These are phyloP conservation scores for Umbellularia californica DNA, from an alignment of 164 flowering plant genomes.

Conservation along the genomic window DNA sequence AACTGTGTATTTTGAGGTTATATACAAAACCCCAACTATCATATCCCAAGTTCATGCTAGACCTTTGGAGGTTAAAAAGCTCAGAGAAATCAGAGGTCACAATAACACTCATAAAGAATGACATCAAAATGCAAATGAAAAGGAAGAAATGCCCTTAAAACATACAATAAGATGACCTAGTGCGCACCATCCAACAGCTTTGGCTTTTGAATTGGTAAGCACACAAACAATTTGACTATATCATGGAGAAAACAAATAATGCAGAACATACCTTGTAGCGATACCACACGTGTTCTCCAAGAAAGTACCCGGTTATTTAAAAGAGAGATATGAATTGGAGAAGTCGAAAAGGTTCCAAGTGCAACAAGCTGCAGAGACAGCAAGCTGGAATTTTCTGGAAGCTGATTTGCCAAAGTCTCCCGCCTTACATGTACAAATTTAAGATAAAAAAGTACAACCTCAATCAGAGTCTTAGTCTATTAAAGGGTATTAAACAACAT, in stretches of 20 bases:
- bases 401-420: slow-evolving; percentile 29
- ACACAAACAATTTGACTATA: not conserved
- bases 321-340: slow-evolving; percentile 56
- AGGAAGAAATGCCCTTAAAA: not conserved
- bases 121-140: not conserved
- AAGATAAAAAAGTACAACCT: not conserved
- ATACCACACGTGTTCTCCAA: slow-evolving; percentile 73
- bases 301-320: slow-evolving; percentile 47
- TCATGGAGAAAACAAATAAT: not conserved
- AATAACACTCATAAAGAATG: not conserved
- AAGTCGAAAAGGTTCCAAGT: slow-evolving; percentile 50
- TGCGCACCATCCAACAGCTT: slow-evolving; percentile 1
- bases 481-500: not conserved
- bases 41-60: not conserved
- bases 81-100: too few species aligned
- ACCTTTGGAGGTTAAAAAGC: not conserved
- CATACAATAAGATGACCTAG: not conserved
- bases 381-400: slow-evolving; percentile 33
- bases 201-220: not conserved
- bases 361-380: slow-evolving; percentile 54
- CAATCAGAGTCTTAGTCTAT: not conserved
- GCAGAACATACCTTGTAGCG: slow-evolving; percentile 47
- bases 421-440: slow-evolving; percentile 33
- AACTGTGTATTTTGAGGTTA: not conserved
- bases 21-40: not conserved